Percentiles rank a stretch among this genome's conserved stretches.
These are phyloP conservation scores for Ganoderma sp. DNA, from an alignment of 1,284 basidiomycete species.

Conservation along the genomic window DNA sequence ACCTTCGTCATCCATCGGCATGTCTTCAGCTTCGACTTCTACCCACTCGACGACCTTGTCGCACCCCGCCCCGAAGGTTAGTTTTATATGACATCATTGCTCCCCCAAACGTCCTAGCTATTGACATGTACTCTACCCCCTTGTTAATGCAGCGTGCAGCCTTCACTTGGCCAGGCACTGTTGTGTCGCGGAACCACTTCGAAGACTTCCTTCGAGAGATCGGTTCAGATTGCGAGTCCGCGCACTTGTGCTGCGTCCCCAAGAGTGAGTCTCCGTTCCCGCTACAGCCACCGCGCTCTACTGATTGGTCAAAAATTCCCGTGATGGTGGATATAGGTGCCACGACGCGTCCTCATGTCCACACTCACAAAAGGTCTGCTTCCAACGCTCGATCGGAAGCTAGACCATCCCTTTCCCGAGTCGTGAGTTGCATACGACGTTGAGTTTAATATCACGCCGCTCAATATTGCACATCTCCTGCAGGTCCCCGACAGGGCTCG, in stretches of 20 bases:
- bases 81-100: constrained; percentile 24
- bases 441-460: not conserved
- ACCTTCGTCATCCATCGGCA: constrained; percentile 15
- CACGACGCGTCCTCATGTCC: constrained; percentile 29
- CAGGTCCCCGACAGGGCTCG: constrained; percentile 20
- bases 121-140: not conserved
- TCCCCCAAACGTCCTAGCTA: not conserved
- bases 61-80: constrained; percentile 31
- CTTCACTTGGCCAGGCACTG: constrained; percentile 32
- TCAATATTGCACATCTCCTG: not conserved
- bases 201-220: constrained; percentile 40
- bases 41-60: constrained; percentile 18
- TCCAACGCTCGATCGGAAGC: constrained; percentile 17
- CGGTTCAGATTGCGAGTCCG: constrained; percentile 30
- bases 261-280: constrained; percentile 15
- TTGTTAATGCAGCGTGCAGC: constrained; percentile 23
- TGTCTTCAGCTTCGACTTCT: constrained; percentile 26
- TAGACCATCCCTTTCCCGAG: constrained; percentile 23
- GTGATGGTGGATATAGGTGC: constrained; percentile 34
- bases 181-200: constrained; percentile 32
- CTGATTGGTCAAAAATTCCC: not conserved
- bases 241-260: constrained; percentile 33
- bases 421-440: constrained; percentile 23
- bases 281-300: not conserved
- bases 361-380: constrained; percentile 19